A percentile compares a stretch with the other conserved stretches of the same genome.
Conservation (phyloP, 768 basidiomycete genomes). For the Psilocybe subaeruginosa region DNA sequence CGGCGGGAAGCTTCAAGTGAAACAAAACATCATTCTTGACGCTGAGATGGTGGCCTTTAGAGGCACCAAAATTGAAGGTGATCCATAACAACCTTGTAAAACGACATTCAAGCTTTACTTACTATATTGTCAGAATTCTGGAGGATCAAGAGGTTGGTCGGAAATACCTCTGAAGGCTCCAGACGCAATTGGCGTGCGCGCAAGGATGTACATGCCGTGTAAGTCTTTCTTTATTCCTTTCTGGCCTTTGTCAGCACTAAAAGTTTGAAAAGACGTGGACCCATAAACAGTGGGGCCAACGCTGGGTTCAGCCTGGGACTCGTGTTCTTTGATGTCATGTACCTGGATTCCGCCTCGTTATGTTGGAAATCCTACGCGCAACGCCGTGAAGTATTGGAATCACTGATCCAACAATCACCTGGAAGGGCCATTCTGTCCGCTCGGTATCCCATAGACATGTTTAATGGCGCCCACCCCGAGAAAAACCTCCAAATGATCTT, state of each 20-base stretch:
- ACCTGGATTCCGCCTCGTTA: constrained; percentile 64
- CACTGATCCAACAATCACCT: constrained; percentile 49
- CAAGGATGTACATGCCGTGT: constrained; percentile 21
- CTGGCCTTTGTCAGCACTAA: background rate
- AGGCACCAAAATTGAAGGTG: constrained; percentile 73
- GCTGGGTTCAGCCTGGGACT: constrained; percentile 66
- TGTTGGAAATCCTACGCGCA: constrained; percentile 56
- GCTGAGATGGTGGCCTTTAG: constrained; percentile 92
- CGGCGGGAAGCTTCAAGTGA: constrained; percentile 23
- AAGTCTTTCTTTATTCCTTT: constrained; percentile 2
- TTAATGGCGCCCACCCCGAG: constrained; percentile 16
- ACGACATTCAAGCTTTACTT: background rate
- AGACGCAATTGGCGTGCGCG: constrained; percentile 32
- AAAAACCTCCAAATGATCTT: constrained; percentile 46
- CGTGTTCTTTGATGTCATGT: constrained; percentile 86
- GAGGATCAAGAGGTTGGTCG: constrained; percentile 65
- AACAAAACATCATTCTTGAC: constrained; percentile 59
- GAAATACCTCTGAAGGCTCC: constrained; percentile 57
- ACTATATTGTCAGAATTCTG: constrained; percentile 64
- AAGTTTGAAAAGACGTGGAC: constrained; percentile 16
- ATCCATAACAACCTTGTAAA: constrained; percentile 16
- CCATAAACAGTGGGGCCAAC: constrained; percentile 35
- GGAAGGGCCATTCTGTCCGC: constrained; percentile 70
- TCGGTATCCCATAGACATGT: constrained; percentile 49
- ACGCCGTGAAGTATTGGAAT: constrained; percentile 67